Evolutionary conservation across 768 basidiomycete species (phyloP).

Genomic region (Termitomyces sp.): DNA sequence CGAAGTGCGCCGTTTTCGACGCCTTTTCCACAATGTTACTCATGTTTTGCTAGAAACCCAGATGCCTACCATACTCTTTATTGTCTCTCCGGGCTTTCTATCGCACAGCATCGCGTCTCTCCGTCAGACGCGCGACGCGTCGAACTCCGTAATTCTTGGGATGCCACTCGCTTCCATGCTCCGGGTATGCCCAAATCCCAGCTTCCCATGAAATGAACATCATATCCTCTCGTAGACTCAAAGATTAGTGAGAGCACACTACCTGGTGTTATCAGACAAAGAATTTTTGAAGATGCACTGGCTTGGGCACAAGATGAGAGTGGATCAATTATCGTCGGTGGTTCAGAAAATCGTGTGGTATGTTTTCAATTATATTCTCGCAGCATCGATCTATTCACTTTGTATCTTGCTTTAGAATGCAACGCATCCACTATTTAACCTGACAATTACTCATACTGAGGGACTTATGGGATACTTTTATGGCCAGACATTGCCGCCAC

Average conservation of each 20-base stretch:
- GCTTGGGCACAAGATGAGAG: conserved; percentile 68
- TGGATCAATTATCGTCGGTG: conserved; percentile 51
- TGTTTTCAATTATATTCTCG: conserved; percentile 18
- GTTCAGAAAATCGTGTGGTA: conserved; percentile 57
- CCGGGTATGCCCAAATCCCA: background rate
- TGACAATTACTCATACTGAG: conserved; percentile 63
- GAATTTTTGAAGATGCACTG: conserved; percentile 47
- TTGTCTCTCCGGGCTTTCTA: conserved; percentile 84
- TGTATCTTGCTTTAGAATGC: conserved; percentile 52
- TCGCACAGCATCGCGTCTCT: conserved; percentile 75
- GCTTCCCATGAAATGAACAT: background rate
- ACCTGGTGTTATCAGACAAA: conserved; percentile 16
- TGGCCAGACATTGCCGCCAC: conserved; percentile 42
- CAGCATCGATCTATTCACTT: background rate
- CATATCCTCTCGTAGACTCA: conserved; percentile 20
- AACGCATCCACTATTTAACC: conserved; percentile 73
- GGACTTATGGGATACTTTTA: conserved; percentile 73
- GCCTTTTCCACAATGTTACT: background rate
- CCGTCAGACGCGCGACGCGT: conserved; percentile 34
- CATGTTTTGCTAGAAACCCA: conserved; percentile 44
- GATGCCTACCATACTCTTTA: conserved; percentile 96
- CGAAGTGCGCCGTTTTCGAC: conserved; percentile 57
- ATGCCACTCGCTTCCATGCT: background rate
- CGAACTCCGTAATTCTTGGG: conserved; percentile 34
- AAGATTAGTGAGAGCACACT: conserved; percentile 28